Base-by-base conservation (phyloP, 2,329 filamentous ascomycete genomes). In the Fusarium zealandicum region DNA sequence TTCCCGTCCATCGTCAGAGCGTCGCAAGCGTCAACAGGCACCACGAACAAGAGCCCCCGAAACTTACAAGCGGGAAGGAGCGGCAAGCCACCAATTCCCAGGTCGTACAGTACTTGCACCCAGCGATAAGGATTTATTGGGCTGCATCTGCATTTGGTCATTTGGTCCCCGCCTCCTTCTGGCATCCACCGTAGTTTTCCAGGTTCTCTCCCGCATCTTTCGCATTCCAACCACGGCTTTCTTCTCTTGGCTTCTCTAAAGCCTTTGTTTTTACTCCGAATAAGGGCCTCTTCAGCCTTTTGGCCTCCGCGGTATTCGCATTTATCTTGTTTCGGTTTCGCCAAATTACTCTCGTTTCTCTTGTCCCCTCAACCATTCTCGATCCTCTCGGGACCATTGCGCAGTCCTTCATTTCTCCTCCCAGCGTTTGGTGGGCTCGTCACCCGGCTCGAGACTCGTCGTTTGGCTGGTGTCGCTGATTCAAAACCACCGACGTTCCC, bases 111-210 rank as follows among this genome's bases (percentile, higher is more conserved):
- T 33, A 43, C 49, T 16, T 38, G 40, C 47, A 51, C 42, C 52
- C 45, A 55, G 46, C 45, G 50, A 55, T 59, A 47, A 37, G 57
- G 48, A 16, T 41, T 50, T 50, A 48, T 61, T 61, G 52, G 57
- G 33, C 33, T 36, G 33, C 44, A 31, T 28, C 38, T 30, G 30
- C 41, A 40, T 32, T 36, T 20, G 25, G 16, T 22, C 41, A 40
- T 32, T 36, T 20, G 25, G 16, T 22, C 38, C 59, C 59, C 54
- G 47, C 54, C 59, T 41, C 30, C 47, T 35, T 32, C 52, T 57
- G 42, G 56, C 43, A 52, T 47, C 42, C 56, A 53, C 35, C 31
- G 31, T 40, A 31, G 42, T 43, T 42, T 37, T 51, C 27, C 31
- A n/a, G n/a, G n/a, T n/a, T n/a, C n/a, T n/a, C 31, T 61, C 45